Evolutionary conservation across 2,329 filamentous ascomycete genomes (phyloP).

Genomic region (Diaporthe australafricana): DNA sequence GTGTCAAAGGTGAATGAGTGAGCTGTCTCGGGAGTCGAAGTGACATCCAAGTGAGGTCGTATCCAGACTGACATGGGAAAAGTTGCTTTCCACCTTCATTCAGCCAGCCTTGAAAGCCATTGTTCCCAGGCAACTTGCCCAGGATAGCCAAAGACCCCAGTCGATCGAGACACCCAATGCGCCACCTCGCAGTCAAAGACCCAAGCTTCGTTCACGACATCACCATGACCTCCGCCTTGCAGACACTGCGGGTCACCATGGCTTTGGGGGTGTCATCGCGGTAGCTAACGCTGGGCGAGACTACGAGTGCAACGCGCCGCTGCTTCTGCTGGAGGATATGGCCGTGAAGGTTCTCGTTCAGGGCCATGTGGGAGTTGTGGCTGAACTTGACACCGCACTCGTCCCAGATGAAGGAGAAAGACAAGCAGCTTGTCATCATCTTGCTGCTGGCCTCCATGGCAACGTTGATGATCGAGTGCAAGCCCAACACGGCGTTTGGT

Average conservation of each 20-base stretch:
- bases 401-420: slow-evolving; percentile 56
- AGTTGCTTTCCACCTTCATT: not conserved
- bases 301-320: slow-evolving; percentile 64
- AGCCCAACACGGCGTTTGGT: slow-evolving; percentile 55
- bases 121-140: not conserved
- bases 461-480: slow-evolving; percentile 53
- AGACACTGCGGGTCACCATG: slow-evolving; percentile 57
- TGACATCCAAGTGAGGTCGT: not conserved
- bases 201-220: slow-evolving; percentile 52
- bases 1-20: not conserved
- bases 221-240: slow-evolving; percentile 60
- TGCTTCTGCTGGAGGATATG: slow-evolving; percentile 61
- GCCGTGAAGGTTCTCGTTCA: slow-evolving; percentile 56
- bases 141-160: not conserved
- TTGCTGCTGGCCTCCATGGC: slow-evolving; percentile 60
- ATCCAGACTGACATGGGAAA: not conserved
- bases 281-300: slow-evolving; percentile 66
- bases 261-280: slow-evolving; percentile 61
- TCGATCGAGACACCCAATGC: not conserved
- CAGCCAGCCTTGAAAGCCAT: not conserved
- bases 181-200: not conserved
- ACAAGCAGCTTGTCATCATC: slow-evolving; percentile 55
- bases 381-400: slow-evolving; percentile 62
- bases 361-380: slow-evolving; percentile 57
- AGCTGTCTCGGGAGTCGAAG: not conserved